Evolutionary conservation across 1,284 basidiomycete species (phyloP), one percentile per base, ranked within the genome.

Genomic region (Phellopilus nigrolimitatus): DNA sequence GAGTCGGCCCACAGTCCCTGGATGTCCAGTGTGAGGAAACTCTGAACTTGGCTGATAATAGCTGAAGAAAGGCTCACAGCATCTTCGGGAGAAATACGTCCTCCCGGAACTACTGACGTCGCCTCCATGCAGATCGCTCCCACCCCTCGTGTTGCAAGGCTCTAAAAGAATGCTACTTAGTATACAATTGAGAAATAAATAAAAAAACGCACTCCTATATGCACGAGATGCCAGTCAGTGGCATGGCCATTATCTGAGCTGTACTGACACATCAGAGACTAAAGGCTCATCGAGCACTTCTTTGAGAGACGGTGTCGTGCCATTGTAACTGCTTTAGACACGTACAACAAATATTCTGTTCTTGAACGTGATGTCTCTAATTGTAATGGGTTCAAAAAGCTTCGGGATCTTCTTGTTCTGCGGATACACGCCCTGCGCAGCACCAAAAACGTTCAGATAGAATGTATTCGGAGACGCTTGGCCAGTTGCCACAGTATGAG

Each of bases 221-320:
- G 88, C 19, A 89, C 84, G 10, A 91, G 67, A 65, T 92, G 89
- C 82, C 83, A 89, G 59, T 89, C 82, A 0, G 88, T 86, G 21
- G 79, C 76, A 64, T 83, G 77, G 5, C 90, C 83, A 56, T 84
- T 68, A 38, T 86, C 76, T 3, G 83, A 73, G 43, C 82, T 85
- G 68, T 91, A 91, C 60, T 84, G 81, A 64, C 87, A 89, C 83
- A 88, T 85, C 1, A 85, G 85, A n/a, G 84, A 71, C 79, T 80
- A n/a, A n/a, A n/a, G n/a, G n/a, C n/a, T n/a, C n/a, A n/a, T n/a
- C n/a, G n/a, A n/a, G n/a, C n/a, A n/a, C n/a, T n/a, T n/a, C n/a
- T n/a, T n/a, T n/a, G n/a, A n/a, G n/a, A n/a, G n/a, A n/a, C n/a
- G n/a, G n/a, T n/a, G n/a, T n/a, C n/a, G n/a, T n/a, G n/a, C n/a